Base-by-base conservation (phyloP, 2,329 filamentous ascomycete species). In the Capronia epimyces region DNA sequence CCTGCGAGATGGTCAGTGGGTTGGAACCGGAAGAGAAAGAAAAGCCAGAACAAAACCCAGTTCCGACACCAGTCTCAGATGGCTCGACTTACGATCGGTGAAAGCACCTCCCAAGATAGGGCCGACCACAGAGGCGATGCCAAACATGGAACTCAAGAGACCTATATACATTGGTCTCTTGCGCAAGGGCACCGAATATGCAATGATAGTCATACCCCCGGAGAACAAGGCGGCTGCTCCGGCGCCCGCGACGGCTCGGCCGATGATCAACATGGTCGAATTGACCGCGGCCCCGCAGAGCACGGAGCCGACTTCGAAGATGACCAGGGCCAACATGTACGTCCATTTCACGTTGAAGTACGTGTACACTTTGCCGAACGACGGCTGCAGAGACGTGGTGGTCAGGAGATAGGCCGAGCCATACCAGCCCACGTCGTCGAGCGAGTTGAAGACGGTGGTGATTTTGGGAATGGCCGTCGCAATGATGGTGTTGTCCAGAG, bases 111-210 rank as follows among this genome's bases (percentile, higher is more conserved):
- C 72, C 34, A 75, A 59, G 34, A 71, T 61, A 2, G 70, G 70
- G 3, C 58, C 58, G 22, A 67, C 62, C 36, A 72, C 65, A 4
- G 66, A 67, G 0, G 77, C 77, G 43, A 82, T 71, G 13, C 78
- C 79, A 65, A 75, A 81, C 68, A 80, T 78, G 43, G 71, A 75
- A 9, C 75, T 75, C 34, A 81, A 70, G 34, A 80, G 63, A 0
- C 64, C 65, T 18, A 66, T 63, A 18, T 62, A 64, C 2, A 66
- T 55, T 2, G 60, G 45, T 47, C 55, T 43, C 49, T 53, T 63
- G 12, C 57, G 49, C 15, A 65, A 27, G 3, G 60, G 58, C 10
- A 61, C 60, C 9, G 55, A 52, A 36, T 61, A 60, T 1, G 31
- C 58, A 8, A 65, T 53, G 40, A 64, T 63, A 12, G 52, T 62